These are phyloP conservation scores for Ciborinia camelliae DNA, from an alignment of 2,329 filamentous ascomycete genomes.

Conservation along the genomic window DNA sequence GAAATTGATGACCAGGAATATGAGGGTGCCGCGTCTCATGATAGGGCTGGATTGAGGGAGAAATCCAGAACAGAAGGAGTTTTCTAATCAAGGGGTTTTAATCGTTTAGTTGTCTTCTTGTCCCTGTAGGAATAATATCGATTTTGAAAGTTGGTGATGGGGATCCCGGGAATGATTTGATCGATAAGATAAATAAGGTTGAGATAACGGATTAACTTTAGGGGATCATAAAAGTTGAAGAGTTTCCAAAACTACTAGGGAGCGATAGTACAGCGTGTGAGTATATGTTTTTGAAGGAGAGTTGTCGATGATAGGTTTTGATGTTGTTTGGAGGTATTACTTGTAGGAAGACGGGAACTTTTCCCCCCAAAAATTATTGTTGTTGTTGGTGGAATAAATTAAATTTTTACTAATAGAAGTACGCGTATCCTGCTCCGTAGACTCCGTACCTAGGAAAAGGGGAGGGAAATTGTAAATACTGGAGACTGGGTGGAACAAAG, in stretches of 20 bases:
- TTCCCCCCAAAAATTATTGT: too few species aligned
- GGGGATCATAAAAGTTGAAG: neutral
- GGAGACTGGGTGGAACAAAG: too few species aligned
- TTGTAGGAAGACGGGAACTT: too few species aligned
- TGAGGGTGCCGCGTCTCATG: constrained; percentile 37
- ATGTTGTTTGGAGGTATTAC: neutral
- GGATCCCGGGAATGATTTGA: too few species aligned
- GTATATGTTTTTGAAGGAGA: neutral
- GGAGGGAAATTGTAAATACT: too few species aligned
- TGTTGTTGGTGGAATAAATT: too few species aligned
- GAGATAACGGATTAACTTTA: constrained; percentile 5
- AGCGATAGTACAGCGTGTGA: too few species aligned
- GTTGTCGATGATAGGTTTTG: neutral
- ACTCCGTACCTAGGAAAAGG: too few species aligned
- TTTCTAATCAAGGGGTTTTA: neutral
- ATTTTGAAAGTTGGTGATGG: neutral
- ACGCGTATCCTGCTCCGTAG: too few species aligned
- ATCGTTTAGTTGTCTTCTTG: neutral
- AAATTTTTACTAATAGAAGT: too few species aligned
- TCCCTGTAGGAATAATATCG: neutral
- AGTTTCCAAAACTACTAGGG: neutral
- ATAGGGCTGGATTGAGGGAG: constrained; percentile 3
- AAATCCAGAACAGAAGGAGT: neutral
- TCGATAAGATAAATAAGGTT: too few species aligned
- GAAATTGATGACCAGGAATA: constrained; percentile 53